Evolutionary conservation across 2,329 filamentous ascomycete genomes (phyloP).

Genomic region (Zymoseptoria ardabiliae): DNA sequence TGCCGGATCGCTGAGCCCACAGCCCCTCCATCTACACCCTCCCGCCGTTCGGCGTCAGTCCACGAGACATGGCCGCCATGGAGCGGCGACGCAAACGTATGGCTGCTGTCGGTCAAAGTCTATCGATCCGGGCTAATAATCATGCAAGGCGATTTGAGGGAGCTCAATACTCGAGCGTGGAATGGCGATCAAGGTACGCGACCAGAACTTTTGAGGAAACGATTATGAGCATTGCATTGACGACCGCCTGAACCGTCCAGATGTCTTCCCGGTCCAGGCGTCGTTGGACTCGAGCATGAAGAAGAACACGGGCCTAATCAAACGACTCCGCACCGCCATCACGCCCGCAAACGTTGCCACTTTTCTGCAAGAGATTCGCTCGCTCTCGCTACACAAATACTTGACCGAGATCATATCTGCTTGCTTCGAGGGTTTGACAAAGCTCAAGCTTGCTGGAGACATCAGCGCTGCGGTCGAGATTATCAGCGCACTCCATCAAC

Average conservation of each 20-base stretch:
- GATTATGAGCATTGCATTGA: neutral
- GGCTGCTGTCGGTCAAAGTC: conserved; percentile 1
- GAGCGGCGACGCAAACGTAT: conserved; percentile 45
- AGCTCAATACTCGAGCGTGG: conserved; percentile 83
- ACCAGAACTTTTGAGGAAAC: neutral
- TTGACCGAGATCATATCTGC: conserved; percentile 94
- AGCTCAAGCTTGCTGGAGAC: conserved; percentile 84
- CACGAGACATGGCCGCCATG: conserved; percentile 33
- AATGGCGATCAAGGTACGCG: conserved; percentile 71
- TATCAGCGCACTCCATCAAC: conserved; percentile 88
- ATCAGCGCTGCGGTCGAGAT: conserved; percentile 88
- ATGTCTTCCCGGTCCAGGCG: conserved; percentile 67
- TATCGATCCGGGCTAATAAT: conserved; percentile 8
- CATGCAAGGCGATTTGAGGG: conserved; percentile 72
- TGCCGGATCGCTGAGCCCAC: conserved; percentile 29
- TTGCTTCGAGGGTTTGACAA: conserved; percentile 88
- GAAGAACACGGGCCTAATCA: conserved; percentile 98
- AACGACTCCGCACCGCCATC: conserved; percentile 84
- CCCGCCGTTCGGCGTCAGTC: conserved; percentile 19
- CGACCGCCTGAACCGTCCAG: conserved; percentile 38
- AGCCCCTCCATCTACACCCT: conserved; percentile 16
- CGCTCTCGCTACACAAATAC: conserved; percentile 89
- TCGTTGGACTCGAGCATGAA: conserved; percentile 91
- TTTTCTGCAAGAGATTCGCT: conserved; percentile 83
- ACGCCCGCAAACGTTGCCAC: conserved; percentile 70